Conservation (phyloP, 768 basidiomycete genomes). For the Mycena maculata region DNA sequence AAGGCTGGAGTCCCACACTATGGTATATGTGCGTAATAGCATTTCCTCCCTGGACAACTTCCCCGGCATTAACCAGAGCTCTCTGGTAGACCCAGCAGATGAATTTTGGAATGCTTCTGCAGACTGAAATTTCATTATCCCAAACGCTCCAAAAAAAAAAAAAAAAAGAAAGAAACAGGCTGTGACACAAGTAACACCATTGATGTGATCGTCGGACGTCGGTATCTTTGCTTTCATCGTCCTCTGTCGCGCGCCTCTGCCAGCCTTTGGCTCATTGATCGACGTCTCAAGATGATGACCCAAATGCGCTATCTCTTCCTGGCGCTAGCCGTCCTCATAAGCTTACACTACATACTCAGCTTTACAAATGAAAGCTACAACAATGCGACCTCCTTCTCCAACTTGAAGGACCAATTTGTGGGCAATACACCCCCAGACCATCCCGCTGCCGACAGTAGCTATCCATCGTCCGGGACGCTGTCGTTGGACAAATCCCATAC, state of each 20-base stretch:
- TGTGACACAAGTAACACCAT: too few relatives aligned
- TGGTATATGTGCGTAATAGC: too few relatives aligned
- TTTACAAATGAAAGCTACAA: conserved; percentile 74
- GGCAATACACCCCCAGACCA: neutral
- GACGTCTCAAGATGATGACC: conserved; percentile 68
- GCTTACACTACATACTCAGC: conserved; percentile 72
- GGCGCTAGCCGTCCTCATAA: conserved; percentile 60
- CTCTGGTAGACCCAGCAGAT: too few relatives aligned
- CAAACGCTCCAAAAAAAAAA: too few relatives aligned
- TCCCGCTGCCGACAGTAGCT: conserved; percentile 35
- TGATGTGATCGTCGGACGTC: too few relatives aligned
- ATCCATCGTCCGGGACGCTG: conserved; percentile 65
- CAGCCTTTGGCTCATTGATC: neutral
- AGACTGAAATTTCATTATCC: too few relatives aligned
- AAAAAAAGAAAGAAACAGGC: too few relatives aligned
- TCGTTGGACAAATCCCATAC: conserved; percentile 69
- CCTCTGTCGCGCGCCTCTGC: neutral
- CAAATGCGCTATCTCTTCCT: conserved; percentile 66
- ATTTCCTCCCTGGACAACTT: too few relatives aligned
- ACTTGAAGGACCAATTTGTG: conserved; percentile 52
- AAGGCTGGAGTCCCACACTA: too few relatives aligned
- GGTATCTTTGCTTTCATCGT: too few relatives aligned
- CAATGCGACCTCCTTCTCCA: conserved; percentile 64
- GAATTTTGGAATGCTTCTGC: too few relatives aligned
- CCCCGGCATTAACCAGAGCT: too few relatives aligned